A percentile compares a stretch with the other conserved stretches of the same genome.
Evolutionary conservation across 495 filamentous ascomycete species (phyloP).

Genomic region (Entonaema liquescens): DNA sequence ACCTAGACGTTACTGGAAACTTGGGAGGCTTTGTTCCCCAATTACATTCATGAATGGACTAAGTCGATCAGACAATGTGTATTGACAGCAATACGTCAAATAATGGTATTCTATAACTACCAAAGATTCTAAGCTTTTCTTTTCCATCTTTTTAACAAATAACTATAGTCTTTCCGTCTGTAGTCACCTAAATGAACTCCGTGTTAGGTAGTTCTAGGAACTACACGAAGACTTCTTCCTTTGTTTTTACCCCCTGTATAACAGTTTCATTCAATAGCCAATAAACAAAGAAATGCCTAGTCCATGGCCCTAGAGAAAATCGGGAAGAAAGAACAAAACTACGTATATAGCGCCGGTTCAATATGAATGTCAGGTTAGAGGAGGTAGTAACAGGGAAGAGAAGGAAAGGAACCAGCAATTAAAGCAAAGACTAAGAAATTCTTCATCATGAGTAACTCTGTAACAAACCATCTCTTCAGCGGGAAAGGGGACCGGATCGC

Average conservation of each 20-base stretch:
- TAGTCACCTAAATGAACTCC: not conserved
- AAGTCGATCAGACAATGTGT: not conserved
- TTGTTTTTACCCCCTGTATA: not conserved
- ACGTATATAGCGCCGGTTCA: not conserved
- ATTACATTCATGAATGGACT: not conserved
- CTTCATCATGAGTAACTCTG: not conserved
- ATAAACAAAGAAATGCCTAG: not conserved
- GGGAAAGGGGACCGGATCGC: constrained; percentile 18
- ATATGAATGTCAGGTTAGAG: not conserved
- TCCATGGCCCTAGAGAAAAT: not conserved
- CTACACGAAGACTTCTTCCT: not conserved
- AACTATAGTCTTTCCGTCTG: not conserved
- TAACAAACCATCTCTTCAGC: constrained; percentile 12
- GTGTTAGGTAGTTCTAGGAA: not conserved
- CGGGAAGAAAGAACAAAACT: not conserved
- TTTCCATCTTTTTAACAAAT: not conserved
- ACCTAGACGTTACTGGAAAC: not conserved
- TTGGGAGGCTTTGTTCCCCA: not conserved
- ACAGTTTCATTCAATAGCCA: not conserved
- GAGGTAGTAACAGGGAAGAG: not conserved
- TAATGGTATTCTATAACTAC: not conserved
- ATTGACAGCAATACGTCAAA: not conserved
- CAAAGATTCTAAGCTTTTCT: not conserved
- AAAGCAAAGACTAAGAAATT: constrained; percentile 2
- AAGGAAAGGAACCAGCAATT: not conserved